Evolutionary conservation across 331 rosid species (phyloP), one percentile per base, ranked within the genome.

Genomic region (Spiraea crenata): DNA sequence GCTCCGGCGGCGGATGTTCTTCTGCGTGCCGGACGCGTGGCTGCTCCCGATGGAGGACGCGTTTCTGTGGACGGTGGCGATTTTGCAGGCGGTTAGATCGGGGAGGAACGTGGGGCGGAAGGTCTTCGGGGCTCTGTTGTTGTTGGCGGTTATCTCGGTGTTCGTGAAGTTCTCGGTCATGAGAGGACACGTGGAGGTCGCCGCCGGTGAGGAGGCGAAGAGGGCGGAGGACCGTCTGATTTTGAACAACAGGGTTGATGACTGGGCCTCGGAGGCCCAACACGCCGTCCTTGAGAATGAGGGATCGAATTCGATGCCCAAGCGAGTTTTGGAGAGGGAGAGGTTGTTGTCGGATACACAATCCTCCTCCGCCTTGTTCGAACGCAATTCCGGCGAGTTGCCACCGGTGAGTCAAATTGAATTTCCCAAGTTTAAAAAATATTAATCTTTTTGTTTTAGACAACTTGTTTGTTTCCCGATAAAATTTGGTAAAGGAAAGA

Each of bases 241-340:
- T 4, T 57, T 88, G 47, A 85, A 85, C 71, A 79, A 88, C 1
- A 81, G 84, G 57, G 80, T 86, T 40, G 96, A 91, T 15, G 98
- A 95, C 71, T 86, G 93, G 90, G 74, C 76, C 46, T 10, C 7
- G 3, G 78, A 77, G 46, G 98, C 89, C 2, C 99, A 91, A 47
- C 76, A 76, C 46, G 90, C 85, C 34, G 77, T 87, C 17, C 10
- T 86, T 0, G 99, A 95, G 66, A 35, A 79, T 2, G 76, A 77
- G 73, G 74, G 69, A 14, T 83, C 87, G 69, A 85, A 85, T 52
- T 64, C 61, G 45, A 2, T 65, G 66, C 65, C 66, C n/a, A 16
- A 58, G 16, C 73, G 67, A 0, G 57, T 70, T 20, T 44, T 70
- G 46, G 74, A 66, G 4, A 14, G 14, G 55, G 55, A 59, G 64